These are phyloP conservation scores for Tetratostichococcus sp. DNA, from an alignment of 139 green algal genomes.

Conservation along the genomic window DNA sequence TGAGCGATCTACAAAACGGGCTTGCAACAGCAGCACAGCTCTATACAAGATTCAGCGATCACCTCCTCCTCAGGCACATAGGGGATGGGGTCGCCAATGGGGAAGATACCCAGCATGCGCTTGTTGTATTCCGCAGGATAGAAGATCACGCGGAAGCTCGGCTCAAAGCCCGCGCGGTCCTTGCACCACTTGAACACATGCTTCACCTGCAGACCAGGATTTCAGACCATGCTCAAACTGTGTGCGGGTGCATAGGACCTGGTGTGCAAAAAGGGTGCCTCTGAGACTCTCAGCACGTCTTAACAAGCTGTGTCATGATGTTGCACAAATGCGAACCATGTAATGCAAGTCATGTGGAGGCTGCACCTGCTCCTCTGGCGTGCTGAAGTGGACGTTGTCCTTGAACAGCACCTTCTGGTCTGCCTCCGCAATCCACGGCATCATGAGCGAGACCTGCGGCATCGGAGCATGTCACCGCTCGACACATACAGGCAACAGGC, in stretches of 20 bases:
- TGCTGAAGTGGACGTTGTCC: slow-evolving; percentile 77
- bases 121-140: slow-evolving; percentile 84
- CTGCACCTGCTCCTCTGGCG: slow-evolving; percentile 72
- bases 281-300: no score
- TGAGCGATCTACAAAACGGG: no score
- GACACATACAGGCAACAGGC: no score
- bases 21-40: no score
- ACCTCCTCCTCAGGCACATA: slow-evolving; percentile 84
- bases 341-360: no score
- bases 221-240: no score
- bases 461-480: background rate
- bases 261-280: no score
- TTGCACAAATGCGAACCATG: no score
- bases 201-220: slow-evolving; percentile 9
- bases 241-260: no score
- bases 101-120: slow-evolving; percentile 86
- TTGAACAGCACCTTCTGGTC: slow-evolving; percentile 92
- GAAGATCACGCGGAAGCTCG: slow-evolving; percentile 89
- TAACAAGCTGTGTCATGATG: no score
- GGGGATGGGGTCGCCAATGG: slow-evolving; percentile 90
- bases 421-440: slow-evolving; percentile 81
- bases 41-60: no score
- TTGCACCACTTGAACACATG: slow-evolving; percentile 87
- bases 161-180: slow-evolving; percentile 78
- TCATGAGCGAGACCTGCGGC: slow-evolving; percentile 61